Percentiles rank a stretch among this genome's conserved stretches.
phyloP scores from a whole-genome alignment of 164 flowering plant genomes.

The Liquidambar formosana region DNA sequence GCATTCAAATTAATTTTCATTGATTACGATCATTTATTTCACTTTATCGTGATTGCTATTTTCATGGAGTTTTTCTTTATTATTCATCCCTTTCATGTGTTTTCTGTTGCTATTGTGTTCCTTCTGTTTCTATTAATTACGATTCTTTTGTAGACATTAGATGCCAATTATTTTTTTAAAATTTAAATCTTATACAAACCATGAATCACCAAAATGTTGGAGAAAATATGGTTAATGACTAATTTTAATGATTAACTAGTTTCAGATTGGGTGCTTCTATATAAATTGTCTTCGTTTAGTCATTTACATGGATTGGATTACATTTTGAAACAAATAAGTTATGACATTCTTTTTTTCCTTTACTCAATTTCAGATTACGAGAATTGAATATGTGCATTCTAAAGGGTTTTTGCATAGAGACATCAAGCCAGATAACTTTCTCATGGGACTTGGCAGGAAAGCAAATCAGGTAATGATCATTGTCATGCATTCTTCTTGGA shows the following conservation, averaged over 20 bases:
- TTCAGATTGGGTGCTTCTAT: background rate
- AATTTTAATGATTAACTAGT: background rate
- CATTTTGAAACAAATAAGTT: background rate
- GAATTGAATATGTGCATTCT: constrained; percentile 36
- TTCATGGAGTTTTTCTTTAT: background rate
- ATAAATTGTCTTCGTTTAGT: background rate
- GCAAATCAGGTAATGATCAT: constrained; percentile 31
- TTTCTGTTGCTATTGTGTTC: background rate
- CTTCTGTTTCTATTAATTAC: background rate
- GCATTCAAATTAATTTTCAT: background rate
- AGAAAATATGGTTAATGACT: background rate
- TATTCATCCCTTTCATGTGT: background rate
- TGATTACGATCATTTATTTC: background rate
- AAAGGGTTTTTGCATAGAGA: constrained; percentile 39
- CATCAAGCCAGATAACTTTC: constrained; percentile 39
- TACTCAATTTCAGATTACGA: constrained; percentile 21
- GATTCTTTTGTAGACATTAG: background rate
- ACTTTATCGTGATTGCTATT: background rate
- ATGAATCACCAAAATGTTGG: background rate
- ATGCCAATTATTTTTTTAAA: background rate
- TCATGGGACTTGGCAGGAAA: constrained; percentile 32
- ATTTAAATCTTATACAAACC: background rate
- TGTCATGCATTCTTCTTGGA: background rate
- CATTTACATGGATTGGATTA: background rate
- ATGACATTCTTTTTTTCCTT: background rate